These are phyloP conservation scores for Plasmodium vinckei DNA, from an alignment of 169 alveolate genomes.

Conservation along the genomic window DNA sequence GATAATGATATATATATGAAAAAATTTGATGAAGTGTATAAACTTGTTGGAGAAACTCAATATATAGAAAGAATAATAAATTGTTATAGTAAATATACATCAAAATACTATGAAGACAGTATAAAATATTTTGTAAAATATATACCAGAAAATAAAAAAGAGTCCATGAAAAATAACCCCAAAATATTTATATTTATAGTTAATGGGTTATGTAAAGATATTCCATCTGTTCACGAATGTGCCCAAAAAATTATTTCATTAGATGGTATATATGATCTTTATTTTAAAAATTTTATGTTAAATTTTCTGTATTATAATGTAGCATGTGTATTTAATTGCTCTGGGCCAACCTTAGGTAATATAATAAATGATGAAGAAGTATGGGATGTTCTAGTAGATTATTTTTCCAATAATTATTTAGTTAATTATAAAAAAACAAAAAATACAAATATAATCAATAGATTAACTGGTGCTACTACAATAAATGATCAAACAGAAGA, in stretches of 20 bases:
- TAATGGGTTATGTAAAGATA: slow-evolving; percentile 41
- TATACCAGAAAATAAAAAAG: slow-evolving; percentile 67
- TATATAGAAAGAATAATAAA: slow-evolving; percentile 65
- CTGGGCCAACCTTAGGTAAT: slow-evolving; percentile 38
- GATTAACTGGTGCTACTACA: slow-evolving; percentile 1
- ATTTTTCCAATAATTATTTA: slow-evolving; percentile 43
- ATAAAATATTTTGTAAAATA: slow-evolving; percentile 53
- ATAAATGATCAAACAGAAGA: neutral
- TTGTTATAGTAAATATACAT: slow-evolving; percentile 67
- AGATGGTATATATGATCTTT: slow-evolving; percentile 54
- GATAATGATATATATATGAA: slow-evolving; percentile 47
- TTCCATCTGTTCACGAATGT: slow-evolving; percentile 73
- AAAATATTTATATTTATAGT: slow-evolving; percentile 50
- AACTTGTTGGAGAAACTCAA: slow-evolving; percentile 11
- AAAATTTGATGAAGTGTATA: slow-evolving; percentile 57
- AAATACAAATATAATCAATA: neutral
- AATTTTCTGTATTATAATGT: slow-evolving; percentile 65
- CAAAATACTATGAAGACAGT: slow-evolving; percentile 47
- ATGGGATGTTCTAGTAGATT: slow-evolving; percentile 49
- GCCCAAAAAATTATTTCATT: slow-evolving; percentile 55
- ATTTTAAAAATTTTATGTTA: slow-evolving; percentile 68
- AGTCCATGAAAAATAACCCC: slow-evolving; percentile 42
- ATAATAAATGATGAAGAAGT: slow-evolving; percentile 56
- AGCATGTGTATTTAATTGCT: slow-evolving; percentile 56
- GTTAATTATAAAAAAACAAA: slow-evolving; percentile 51